Base-by-base conservation (phyloP, 164 flowering plant species). In the Dillenia suffruticosa region DNA sequence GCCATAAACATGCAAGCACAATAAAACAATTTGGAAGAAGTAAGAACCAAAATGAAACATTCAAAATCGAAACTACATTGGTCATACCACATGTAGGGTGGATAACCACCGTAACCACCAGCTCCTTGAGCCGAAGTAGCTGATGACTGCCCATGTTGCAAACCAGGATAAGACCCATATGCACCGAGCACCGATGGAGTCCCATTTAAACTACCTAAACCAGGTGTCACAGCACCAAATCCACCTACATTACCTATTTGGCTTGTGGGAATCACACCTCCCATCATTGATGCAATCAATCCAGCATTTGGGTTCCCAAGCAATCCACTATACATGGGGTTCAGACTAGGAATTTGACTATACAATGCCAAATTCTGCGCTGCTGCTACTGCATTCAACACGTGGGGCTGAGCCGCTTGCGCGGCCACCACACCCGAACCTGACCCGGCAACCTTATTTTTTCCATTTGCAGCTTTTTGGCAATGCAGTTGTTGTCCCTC, bases 51-150 rank as follows among this genome's bases (percentile, higher is more conserved):
- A 48, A 63, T 15, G 47, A 58, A 47, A 40, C 24, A 3, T 9
- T 5, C 10, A 58, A 10, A 51, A 14, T 7, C 26, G 8, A 45
- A 26, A 1, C 54, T 53, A 44, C 40, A 55, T n/a, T 47, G 14
- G 55, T 32, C 77, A 69, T 79, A 81, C 81, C 83, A 69, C 64
- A 61, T 67, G 48, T 68, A 66, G 10, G 76, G 62, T 3, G 81
- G 70, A 63, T 66, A 72, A 12, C 76, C 76, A 58, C 63, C 26
- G 57, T 68, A 65, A 13, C 79, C 77, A 56, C 65, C 66, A 15
- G 70, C 15, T 46, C 57, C 58, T 24, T 51, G 46, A 46, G 56
- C 58, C 51, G 69, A 58, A 56, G 51, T 55, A 48, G 55, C 32
- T 0, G 73, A 54, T 15, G 71, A 46, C 60, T 62, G 79, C 54